Evolutionary conservation across 768 basidiomycete genomes (phyloP), one percentile per base, ranked within the genome.

Genomic region (Boletus tylopilopsis): DNA sequence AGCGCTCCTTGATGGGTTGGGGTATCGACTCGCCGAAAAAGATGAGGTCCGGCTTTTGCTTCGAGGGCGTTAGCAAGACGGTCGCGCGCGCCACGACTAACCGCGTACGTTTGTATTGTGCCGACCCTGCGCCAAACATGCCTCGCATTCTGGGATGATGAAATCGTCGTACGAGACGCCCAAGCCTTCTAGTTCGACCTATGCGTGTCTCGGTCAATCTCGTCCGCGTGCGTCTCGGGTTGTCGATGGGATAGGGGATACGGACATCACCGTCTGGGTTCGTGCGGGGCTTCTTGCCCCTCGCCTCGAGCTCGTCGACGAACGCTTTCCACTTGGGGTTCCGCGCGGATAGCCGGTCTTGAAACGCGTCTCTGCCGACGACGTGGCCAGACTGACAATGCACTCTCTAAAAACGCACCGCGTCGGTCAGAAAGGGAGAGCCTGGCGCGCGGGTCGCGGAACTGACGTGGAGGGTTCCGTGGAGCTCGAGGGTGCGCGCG

Each of bases 231-330:
- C 45, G 42, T 33, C 15, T 47, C 25, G 19, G 29, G 33, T 18
- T 42, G 5, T 13, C 15, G 41, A 37, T 7, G 12, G n/a, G n/a
- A n/a, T n/a, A n/a, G n/a, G n/a, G n/a, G n/a, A n/a, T n/a, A 76
- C 78, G 49, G 57, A 90, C 94, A 71, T 96, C 94, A 64, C 94
- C 94, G 57, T 95, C 94, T 11, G 94, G 94, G 64, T 95, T 95
- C 22, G 89, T 94, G 50, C 90, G 77, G 2, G 79, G 85, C 47
- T 79, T 76, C 37, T 69, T 65, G 5, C 83, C 81, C 0, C 76
- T 76, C 23, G 68, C 68, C 62, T 84, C 81, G 41, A 87, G 66
- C 37, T 85, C 80, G 47, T 85, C 81, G 16, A 80, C 75, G 58
- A 79, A 87, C 6, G 74, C 74, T 51, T 81, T 81, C 92, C 92